Conservation (phyloP, 805 yeast species). For the Nakazawaea ernobii region DNA sequence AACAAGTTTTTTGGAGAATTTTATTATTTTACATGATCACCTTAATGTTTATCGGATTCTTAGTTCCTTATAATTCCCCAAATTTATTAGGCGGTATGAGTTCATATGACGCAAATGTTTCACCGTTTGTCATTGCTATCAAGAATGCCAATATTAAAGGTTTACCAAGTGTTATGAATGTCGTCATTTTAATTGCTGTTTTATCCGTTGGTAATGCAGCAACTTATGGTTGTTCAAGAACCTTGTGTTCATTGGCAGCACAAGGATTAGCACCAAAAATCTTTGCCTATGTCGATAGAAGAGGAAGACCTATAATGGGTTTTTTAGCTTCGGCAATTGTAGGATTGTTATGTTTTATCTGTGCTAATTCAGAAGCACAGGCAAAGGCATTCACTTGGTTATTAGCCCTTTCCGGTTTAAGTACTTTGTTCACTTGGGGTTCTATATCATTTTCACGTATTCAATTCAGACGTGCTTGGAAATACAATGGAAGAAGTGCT, state of each 20-base stretch:
- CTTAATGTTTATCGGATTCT: conserved; percentile 49
- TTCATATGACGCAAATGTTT: conserved; percentile 56
- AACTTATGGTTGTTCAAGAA: conserved; percentile 65
- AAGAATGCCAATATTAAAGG: conserved; percentile 60
- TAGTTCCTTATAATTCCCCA: conserved; percentile 61
- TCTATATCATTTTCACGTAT: conserved; percentile 38
- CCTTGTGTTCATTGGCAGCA: conserved; percentile 38
- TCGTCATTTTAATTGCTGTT: conserved; percentile 61
- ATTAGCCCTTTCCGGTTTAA: conserved; percentile 42
- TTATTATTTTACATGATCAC: conserved; percentile 61
- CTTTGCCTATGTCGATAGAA: conserved; percentile 40
- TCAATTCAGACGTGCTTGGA: conserved; percentile 41
- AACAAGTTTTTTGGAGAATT: conserved; percentile 82
- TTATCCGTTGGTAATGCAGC: conserved; percentile 72
- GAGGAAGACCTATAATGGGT: conserved; percentile 43
- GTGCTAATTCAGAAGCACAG: conserved; percentile 35
- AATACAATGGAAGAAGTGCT: conserved; percentile 32
- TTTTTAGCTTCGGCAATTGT: conserved; percentile 35
- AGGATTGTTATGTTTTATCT: conserved; percentile 41
- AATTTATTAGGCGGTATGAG: conserved; percentile 42
- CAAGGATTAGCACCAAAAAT: conserved; percentile 38
- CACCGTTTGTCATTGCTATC: conserved; percentile 74
- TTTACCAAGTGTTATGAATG: conserved; percentile 66
- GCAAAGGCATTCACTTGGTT: conserved; percentile 39
- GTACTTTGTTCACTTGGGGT: conserved; percentile 45